Evolutionary conservation across 768 basidiomycete genomes (phyloP).

Genomic region (Strobilomyces dryophilus): DNA sequence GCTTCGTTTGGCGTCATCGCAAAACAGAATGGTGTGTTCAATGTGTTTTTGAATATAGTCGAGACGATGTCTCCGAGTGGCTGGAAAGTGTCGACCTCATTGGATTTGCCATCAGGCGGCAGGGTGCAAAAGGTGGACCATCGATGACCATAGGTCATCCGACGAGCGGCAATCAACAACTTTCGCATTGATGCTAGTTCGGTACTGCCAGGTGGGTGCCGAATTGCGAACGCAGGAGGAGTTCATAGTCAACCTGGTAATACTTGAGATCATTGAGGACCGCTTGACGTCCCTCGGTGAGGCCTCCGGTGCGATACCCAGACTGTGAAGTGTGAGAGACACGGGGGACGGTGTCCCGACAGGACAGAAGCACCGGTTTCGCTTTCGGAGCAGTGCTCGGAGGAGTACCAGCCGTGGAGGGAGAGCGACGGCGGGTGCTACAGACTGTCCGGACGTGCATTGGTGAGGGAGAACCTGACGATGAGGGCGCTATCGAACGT

Average conservation of each 20-base stretch:
- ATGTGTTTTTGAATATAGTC: not conserved
- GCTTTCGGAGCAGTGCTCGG: not conserved
- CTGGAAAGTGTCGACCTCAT: not conserved
- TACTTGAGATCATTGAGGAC: not conserved
- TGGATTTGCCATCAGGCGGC: not conserved
- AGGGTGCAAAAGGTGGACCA: no score
- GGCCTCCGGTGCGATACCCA: not conserved
- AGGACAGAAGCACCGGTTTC: not conserved
- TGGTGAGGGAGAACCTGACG: no score
- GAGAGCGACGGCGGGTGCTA: no score
- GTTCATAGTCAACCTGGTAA: not conserved
- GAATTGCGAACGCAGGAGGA: not conserved
- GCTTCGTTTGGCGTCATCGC: no score
- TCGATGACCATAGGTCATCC: no score
- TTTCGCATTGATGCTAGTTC: not conserved
- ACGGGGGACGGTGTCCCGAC: not conserved
- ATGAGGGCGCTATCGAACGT: no score
- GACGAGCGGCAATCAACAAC: not conserved
- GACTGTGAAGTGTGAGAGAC: not conserved
- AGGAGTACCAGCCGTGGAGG: not conserved
- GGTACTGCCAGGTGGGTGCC: not conserved
- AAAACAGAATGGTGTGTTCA: not conserved
- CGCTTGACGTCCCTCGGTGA: not conserved
- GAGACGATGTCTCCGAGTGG: not conserved
- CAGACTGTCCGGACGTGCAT: no score